These are phyloP conservation scores for Microcos paniculata DNA, from an alignment of 345 rosid species.

Conservation along the genomic window DNA sequence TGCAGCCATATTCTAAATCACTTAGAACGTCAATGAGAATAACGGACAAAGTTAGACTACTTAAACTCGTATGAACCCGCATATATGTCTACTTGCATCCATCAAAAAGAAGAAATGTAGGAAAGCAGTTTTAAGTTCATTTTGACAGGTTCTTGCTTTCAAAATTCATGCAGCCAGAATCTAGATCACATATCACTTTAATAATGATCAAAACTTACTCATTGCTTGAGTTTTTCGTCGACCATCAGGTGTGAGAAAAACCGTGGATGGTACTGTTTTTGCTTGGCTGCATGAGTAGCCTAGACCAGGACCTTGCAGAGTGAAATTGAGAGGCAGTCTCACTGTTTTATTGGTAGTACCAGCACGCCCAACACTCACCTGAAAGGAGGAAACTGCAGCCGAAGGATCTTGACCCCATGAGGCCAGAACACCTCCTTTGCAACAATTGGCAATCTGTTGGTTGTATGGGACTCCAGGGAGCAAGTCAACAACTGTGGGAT, in stretches of 20 bases:
- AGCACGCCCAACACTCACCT: conserved; percentile 40
- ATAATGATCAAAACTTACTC: conserved; percentile 26
- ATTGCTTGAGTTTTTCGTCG: conserved; percentile 43
- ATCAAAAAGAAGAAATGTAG: neutral
- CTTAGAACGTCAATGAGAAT: too few species aligned
- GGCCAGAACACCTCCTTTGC: conserved; percentile 50
- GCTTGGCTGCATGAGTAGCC: conserved; percentile 55
- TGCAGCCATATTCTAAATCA: too few species aligned
- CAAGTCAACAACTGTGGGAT: conserved; percentile 47
- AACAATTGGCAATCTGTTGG: conserved; percentile 48
- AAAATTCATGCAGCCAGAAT: neutral
- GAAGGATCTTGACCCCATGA: conserved; percentile 48
- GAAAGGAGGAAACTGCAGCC: conserved; percentile 38
- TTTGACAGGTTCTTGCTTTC: neutral
- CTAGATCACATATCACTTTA: neutral
- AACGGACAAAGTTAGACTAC: too few species aligned
- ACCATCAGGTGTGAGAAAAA: conserved; percentile 38
- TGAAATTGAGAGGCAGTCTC: conserved; percentile 48
- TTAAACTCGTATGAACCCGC: neutral
- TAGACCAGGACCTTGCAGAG: conserved; percentile 46
- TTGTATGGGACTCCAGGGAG: conserved; percentile 48
- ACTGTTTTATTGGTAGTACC: conserved; percentile 50
- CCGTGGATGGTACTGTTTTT: conserved; percentile 35
- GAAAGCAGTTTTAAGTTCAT: neutral
- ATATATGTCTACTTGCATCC: neutral